Conservation (phyloP, 139 green algal species). For the Tetraselmis striata region DNA sequence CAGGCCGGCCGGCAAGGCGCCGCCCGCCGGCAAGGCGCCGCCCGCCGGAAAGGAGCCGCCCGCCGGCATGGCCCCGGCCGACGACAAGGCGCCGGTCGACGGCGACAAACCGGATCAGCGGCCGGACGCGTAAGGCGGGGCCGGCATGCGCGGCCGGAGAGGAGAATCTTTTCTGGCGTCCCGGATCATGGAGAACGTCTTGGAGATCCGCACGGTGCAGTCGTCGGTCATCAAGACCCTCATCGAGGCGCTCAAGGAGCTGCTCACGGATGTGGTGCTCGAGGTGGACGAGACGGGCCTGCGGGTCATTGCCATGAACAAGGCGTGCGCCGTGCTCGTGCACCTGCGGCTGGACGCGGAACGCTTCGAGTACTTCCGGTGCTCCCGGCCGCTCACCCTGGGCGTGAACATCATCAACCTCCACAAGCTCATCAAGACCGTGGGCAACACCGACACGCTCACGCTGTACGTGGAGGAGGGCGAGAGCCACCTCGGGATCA, state of each 20-base stretch:
- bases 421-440: slow-evolving; percentile 25
- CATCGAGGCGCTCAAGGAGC: slow-evolving; percentile 20
- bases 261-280: slow-evolving; percentile 17
- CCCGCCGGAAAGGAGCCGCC: too few relatives aligned
- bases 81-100: too few relatives aligned
- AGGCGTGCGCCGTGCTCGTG: slow-evolving; percentile 12
- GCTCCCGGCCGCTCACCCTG: neutral
- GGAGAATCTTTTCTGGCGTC: too few relatives aligned
- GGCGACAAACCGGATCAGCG: too few relatives aligned
- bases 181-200: too few relatives aligned
- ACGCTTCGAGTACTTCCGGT: slow-evolving; percentile 17
- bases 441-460: slow-evolving; percentile 11
- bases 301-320: slow-evolving; percentile 6
- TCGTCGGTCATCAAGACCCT: slow-evolving; percentile 7
- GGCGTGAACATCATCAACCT: slow-evolving; percentile 28
- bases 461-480: slow-evolving; percentile 11
- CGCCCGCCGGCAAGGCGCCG: too few relatives aligned
- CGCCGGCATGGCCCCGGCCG: too few relatives aligned
- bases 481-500: slow-evolving; percentile 12
- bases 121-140: too few relatives aligned
- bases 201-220: slow-evolving; percentile 16
- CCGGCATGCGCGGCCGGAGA: too few relatives aligned
- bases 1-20: too few relatives aligned
- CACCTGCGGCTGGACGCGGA: slow-evolving; percentile 10
- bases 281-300: slow-evolving; percentile 12